phyloP scores from a whole-genome alignment of 306 rosid species.

The Fagus sylvatica region DNA sequence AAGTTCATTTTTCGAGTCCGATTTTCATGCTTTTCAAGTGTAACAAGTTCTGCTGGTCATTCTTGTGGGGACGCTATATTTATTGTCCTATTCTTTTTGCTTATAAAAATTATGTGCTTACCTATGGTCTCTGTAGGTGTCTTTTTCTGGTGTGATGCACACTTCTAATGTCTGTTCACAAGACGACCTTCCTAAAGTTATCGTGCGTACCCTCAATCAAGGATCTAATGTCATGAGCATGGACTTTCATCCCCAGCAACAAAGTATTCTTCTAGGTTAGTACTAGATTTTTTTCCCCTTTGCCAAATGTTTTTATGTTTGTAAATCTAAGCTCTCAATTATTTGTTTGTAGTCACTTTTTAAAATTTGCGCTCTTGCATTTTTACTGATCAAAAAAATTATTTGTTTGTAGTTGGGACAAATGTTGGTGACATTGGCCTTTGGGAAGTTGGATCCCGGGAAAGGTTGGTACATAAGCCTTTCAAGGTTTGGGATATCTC shows the following conservation, averaged over 20 bases:
- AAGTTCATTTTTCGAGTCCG: background rate
- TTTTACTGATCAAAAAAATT: background rate
- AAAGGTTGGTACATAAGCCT: conserved; percentile 39
- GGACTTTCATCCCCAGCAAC: conserved; percentile 47
- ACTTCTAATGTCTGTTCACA: conserved; percentile 38
- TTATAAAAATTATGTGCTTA: background rate
- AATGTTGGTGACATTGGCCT: conserved; percentile 52
- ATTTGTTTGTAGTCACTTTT: conserved; percentile 25
- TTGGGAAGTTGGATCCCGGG: conserved; percentile 48
- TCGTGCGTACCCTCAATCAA: conserved; percentile 41
- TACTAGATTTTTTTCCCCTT: background rate
- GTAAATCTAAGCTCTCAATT: background rate
- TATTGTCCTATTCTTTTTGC: background rate
- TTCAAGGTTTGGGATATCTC: conserved; percentile 47
- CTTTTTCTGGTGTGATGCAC: conserved; percentile 48
- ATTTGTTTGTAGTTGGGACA: conserved; percentile 41
- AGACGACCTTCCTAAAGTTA: conserved; percentile 46
- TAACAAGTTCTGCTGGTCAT: background rate
- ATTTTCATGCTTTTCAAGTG: background rate
- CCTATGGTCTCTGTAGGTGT: conserved; percentile 31
- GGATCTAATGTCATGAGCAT: conserved; percentile 50
- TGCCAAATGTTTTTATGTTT: background rate
- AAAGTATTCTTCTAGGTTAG: conserved; percentile 45
- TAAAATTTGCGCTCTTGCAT: no score
- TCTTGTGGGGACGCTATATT: background rate